These are phyloP conservation scores for Straminergon stramineum DNA, from an alignment of 225 moss, liverwort and hornwort genomes.

Conservation along the genomic window DNA sequence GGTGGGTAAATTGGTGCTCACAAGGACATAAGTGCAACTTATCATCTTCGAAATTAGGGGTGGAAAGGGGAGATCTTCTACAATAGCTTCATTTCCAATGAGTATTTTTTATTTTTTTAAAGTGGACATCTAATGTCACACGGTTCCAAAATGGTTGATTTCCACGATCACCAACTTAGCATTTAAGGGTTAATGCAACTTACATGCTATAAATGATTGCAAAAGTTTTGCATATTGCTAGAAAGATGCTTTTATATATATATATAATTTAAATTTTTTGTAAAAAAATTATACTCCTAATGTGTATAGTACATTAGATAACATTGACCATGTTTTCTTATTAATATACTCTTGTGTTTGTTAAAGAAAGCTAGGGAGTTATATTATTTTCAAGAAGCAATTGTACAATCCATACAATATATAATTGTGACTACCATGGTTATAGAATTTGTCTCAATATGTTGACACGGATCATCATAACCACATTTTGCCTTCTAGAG, in stretches of 20 bases:
- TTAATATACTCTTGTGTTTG: neutral
- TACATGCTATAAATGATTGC: neutral
- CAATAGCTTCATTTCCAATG: too few species aligned
- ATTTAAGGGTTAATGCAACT: neutral
- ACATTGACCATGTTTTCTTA: neutral
- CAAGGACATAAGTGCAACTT: too few species aligned
- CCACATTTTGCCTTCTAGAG: neutral
- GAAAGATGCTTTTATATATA: too few species aligned
- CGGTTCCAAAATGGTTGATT: too few species aligned
- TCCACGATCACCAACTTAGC: too few species aligned
- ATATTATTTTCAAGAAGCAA: too few species aligned
- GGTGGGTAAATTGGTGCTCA: too few species aligned
- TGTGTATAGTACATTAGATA: neutral
- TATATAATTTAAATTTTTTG: too few species aligned
- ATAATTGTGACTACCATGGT: neutral
- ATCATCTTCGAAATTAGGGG: too few species aligned
- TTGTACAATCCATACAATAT: neutral
- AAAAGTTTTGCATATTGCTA: neutral
- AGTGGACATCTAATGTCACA: too few species aligned
- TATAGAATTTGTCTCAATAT: neutral
- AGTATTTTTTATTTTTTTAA: too few species aligned
- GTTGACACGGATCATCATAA: accelerated
- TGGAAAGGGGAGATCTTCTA: too few species aligned
- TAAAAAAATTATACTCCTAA: neutral
- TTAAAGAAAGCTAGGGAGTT: neutral